Conservation (phyloP, 495 filamentous ascomycete species). For the Penicillium canescens region DNA sequence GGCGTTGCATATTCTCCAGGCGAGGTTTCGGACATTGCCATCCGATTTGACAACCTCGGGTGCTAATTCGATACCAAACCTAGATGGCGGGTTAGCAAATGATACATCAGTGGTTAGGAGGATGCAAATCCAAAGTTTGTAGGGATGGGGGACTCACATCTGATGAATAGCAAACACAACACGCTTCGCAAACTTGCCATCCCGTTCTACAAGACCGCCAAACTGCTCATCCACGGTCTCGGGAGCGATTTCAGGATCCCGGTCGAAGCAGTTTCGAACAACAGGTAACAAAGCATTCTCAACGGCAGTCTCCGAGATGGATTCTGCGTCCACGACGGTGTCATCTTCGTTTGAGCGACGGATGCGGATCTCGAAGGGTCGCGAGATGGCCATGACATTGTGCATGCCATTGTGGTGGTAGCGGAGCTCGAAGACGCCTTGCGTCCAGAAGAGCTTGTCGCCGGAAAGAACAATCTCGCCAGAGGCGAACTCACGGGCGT, state of each 20-base stretch:
- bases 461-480: slow-evolving; percentile 89
- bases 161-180: slow-evolving; percentile 93
- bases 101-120: not conserved
- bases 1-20: slow-evolving; percentile 94
- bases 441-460: slow-evolving; percentile 96
- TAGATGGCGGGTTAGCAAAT: slow-evolving; percentile 19
- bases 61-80: slow-evolving; percentile 94
- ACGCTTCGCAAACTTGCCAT: slow-evolving; percentile 83
- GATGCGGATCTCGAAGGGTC: slow-evolving; percentile 89
- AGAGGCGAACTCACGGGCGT: slow-evolving; percentile 36
- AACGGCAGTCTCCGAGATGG: slow-evolving; percentile 56
- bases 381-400: slow-evolving; percentile 93
- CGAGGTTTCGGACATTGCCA: slow-evolving; percentile 85
- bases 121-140: too few species aligned
- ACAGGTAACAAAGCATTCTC: slow-evolving; percentile 78
- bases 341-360: slow-evolving; percentile 70
- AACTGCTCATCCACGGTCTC: slow-evolving; percentile 77
- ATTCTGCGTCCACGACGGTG: slow-evolving; percentile 51
- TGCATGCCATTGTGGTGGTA: slow-evolving; percentile 96
- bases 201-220: slow-evolving; percentile 76
- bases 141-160: slow-evolving; percentile 56
- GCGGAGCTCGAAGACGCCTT: slow-evolving; percentile 92
- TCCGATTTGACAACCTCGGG: slow-evolving; percentile 91
- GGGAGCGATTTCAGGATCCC: slow-evolving; percentile 89
- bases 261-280: slow-evolving; percentile 87